These are phyloP conservation scores for Globisporangium parvum DNA, from an alignment of 352 stramenopile genomes.

Conservation along the genomic window DNA sequence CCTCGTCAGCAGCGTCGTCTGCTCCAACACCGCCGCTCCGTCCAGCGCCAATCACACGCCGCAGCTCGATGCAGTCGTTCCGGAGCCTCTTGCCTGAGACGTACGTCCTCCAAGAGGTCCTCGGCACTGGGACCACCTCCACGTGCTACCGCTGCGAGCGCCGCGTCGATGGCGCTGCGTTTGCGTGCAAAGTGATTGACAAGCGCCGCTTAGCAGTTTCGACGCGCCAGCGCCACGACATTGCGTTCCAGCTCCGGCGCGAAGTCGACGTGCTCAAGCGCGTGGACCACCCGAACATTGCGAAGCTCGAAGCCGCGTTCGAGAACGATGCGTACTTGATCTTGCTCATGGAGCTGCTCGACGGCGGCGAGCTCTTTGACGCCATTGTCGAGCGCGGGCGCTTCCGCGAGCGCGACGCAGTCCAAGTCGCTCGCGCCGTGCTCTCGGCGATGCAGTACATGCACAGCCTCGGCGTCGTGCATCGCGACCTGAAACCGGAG, in stretches of 20 bases:
- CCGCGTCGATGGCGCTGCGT: conserved; percentile 31
- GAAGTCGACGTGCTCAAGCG: conserved; percentile 60
- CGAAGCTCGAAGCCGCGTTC: conserved; percentile 58
- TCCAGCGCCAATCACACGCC: conserved; percentile 6
- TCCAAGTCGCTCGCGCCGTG: conserved; percentile 42
- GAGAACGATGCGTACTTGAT: conserved; percentile 66
- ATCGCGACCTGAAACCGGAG: conserved; percentile 73
- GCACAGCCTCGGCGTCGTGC: conserved; percentile 60
- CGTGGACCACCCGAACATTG: conserved; percentile 64
- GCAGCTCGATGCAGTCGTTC: conserved; percentile 22
- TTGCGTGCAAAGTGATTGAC: conserved; percentile 80
- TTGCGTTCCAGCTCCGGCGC: conserved; percentile 49
- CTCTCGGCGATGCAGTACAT: conserved; percentile 72
- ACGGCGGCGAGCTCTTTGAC: conserved; percentile 79
- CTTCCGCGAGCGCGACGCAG: conserved; percentile 51
- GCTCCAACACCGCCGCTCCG: neutral
- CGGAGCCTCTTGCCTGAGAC: conserved; percentile 26
- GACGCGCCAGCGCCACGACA: conserved; percentile 37
- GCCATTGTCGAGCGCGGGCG: conserved; percentile 62
- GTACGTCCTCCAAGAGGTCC: conserved; percentile 59
- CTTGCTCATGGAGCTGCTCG: conserved; percentile 69
- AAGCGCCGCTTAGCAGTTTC: conserved; percentile 51
- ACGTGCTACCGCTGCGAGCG: conserved; percentile 62
- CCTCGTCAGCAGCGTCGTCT: neutral
- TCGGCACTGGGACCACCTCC: conserved; percentile 62